Percentiles rank a stretch among this genome's conserved stretches.
phyloP scores from a whole-genome alignment of 2,329 filamentous ascomycete species.

The Graphilbum ipis-grandicollis region DNA sequence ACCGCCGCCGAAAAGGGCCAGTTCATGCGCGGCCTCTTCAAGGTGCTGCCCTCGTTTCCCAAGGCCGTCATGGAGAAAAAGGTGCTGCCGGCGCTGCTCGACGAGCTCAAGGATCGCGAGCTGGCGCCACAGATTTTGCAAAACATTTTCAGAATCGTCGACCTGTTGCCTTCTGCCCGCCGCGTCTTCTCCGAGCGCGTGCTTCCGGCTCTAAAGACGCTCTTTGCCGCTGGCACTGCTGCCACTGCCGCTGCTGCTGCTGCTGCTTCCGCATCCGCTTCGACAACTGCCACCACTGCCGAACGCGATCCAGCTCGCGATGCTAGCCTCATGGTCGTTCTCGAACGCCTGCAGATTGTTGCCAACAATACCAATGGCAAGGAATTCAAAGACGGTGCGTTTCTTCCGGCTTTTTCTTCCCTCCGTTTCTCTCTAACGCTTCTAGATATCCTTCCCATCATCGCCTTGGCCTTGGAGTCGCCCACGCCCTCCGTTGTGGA shows the following conservation, averaged over 20 bases:
- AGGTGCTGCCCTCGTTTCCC: constrained; percentile 82
- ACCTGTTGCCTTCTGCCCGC: constrained; percentile 57
- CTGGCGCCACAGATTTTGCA: constrained; percentile 71
- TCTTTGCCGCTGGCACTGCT: constrained; percentile 46
- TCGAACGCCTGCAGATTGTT: constrained; percentile 66
- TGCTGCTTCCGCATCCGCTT: not conserved
- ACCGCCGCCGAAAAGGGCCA: constrained; percentile 78
- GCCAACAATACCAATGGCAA: constrained; percentile 72
- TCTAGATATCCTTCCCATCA: constrained; percentile 71
- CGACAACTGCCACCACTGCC: constrained; percentile 30
- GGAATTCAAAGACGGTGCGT: constrained; percentile 79
- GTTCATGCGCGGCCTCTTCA: constrained; percentile 76
- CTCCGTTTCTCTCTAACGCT: not conserved
- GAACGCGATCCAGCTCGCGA: constrained; percentile 75
- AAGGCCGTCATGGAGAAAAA: constrained; percentile 92
- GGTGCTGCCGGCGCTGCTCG: constrained; percentile 69
- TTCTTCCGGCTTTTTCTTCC: not conserved
- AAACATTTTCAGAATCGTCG: constrained; percentile 82
- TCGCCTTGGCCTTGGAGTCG: constrained; percentile 71
- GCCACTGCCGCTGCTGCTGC: not conserved
- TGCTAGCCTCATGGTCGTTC: constrained; percentile 75
- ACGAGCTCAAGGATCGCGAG: constrained; percentile 87
- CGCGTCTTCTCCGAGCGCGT: constrained; percentile 73
- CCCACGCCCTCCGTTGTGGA: constrained; percentile 81
- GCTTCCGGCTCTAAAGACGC: constrained; percentile 67